phyloP scores from a whole-genome alignment of 1,284 basidiomycete genomes.

The Termitomyces sp. region DNA sequence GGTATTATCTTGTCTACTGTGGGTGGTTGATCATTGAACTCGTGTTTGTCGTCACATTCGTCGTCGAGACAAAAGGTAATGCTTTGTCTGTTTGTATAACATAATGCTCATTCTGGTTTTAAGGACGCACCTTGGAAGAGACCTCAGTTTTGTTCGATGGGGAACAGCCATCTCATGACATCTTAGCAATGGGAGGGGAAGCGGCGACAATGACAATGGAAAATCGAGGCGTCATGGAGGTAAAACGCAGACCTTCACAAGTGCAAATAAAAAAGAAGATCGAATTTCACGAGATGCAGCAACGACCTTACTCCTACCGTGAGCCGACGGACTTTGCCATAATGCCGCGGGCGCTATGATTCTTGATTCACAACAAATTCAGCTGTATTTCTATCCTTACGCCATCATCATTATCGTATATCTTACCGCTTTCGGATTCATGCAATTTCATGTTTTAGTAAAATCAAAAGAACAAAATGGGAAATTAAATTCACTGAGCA shows the following conservation, averaged over 20 bases:
- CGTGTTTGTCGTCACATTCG: constrained; percentile 47
- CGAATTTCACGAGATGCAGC: constrained; percentile 16
- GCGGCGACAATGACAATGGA: constrained; percentile 46
- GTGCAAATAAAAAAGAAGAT: constrained; percentile 9
- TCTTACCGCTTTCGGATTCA: not conserved
- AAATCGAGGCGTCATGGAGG: constrained; percentile 9
- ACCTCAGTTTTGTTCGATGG: constrained; percentile 63
- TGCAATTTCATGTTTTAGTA: not conserved
- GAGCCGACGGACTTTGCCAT: constrained; percentile 2
- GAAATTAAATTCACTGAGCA: not conserved
- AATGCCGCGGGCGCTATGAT: constrained; percentile 7
- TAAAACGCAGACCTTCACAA: constrained; percentile 14
- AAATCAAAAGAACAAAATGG: not conserved
- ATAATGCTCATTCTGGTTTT: not conserved
- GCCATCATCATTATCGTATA: not conserved
- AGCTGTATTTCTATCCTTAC: constrained; percentile 6
- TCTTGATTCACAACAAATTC: not conserved
- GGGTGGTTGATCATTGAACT: constrained; percentile 58
- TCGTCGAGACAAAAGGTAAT: constrained; percentile 59
- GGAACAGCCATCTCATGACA: constrained; percentile 38
- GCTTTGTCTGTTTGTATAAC: not conserved
- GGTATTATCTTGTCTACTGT: constrained; percentile 62
- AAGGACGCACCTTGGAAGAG: constrained; percentile 61
- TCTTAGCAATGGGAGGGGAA: constrained; percentile 44
- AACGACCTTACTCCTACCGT: constrained; percentile 7